Conservation (phyloP, 192 early-diverging fungal genomes). For the Podila clonocystis region DNA sequence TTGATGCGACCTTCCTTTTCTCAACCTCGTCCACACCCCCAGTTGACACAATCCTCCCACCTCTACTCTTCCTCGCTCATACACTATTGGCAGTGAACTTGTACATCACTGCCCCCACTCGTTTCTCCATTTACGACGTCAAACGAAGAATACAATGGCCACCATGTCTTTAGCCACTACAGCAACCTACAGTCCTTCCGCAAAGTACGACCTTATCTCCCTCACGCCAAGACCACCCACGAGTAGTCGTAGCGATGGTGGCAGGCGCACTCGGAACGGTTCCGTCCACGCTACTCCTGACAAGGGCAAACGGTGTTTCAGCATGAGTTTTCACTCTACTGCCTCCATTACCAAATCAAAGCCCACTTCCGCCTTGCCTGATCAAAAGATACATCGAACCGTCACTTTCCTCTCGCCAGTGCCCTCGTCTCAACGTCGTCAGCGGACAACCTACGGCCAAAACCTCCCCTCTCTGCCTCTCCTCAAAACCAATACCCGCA, state of each 20-base stretch:
- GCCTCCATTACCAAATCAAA: not conserved
- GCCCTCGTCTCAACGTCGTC: conserved; percentile 3
- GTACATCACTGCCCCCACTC: not conserved
- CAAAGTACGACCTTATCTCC: conserved; percentile 2
- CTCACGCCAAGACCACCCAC: not conserved
- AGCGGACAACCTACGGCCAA: conserved; percentile 19
- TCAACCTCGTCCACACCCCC: conserved; percentile 11
- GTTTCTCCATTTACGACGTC: not conserved
- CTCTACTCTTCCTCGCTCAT: conserved; percentile 33
- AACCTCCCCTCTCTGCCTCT: conserved; percentile 14
- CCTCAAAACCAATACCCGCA: conserved; percentile 22
- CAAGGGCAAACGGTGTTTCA: not conserved
- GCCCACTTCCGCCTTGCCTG: not conserved
- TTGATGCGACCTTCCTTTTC: conserved; percentile 46
- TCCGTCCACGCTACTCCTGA: not conserved
- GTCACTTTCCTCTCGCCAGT: conserved; percentile 4
- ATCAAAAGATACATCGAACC: not conserved
- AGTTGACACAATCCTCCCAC: conserved; percentile 1
- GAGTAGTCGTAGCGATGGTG: conserved; percentile 1
- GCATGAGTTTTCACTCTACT: not conserved
- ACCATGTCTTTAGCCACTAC: conserved; percentile 7
- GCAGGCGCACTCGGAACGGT: not conserved
- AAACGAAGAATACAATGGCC: conserved; percentile 1
- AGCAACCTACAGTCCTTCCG: not conserved
- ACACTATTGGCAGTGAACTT: conserved; percentile 47